A percentile compares a stretch with the other conserved stretches of the same genome.
These are phyloP conservation scores for Apiotrichum veenhuisii DNA, from an alignment of 1,284 basidiomycete species.

Conservation along the genomic window DNA sequence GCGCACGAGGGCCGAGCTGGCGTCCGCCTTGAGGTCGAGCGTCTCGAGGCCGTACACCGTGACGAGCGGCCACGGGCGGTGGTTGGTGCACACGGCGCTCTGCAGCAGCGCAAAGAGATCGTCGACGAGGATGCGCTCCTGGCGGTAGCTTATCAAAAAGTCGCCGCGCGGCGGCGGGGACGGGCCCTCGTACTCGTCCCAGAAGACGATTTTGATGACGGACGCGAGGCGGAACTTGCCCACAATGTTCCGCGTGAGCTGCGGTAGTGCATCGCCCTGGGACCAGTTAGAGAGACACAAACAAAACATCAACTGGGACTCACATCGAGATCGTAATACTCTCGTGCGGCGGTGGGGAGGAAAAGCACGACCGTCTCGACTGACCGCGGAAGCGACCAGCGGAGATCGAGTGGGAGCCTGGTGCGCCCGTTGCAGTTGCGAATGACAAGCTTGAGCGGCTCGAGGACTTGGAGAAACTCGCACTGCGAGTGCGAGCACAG, in stretches of 20 bases:
- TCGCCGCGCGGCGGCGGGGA: neutral
- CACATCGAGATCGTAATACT: neutral
- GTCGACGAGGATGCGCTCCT: neutral
- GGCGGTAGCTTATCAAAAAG: neutral
- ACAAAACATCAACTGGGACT: neutral
- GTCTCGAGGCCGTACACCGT: neutral
- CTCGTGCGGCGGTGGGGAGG: neutral
- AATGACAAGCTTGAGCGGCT: neutral
- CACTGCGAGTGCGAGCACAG: neutral
- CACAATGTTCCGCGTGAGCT: neutral
- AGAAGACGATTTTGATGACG: neutral
- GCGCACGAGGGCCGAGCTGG: neutral
- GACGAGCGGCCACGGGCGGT: neutral
- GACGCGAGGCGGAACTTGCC: neutral
- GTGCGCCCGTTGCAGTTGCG: neutral
- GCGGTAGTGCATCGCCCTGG: neutral
- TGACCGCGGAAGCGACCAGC: neutral
- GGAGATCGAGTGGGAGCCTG: neutral
- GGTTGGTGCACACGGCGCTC: neutral
- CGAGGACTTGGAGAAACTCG: neutral
- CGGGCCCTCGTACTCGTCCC: neutral
- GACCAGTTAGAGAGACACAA: neutral
- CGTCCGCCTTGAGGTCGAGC: neutral
- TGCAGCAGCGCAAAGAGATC: neutral
- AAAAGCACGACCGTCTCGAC: neutral